A percentile compares a stretch with the other conserved stretches of the same genome.
phyloP scores from a whole-genome alignment of 768 basidiomycete genomes.

The Cystofilobasidium bisporidii region DNA sequence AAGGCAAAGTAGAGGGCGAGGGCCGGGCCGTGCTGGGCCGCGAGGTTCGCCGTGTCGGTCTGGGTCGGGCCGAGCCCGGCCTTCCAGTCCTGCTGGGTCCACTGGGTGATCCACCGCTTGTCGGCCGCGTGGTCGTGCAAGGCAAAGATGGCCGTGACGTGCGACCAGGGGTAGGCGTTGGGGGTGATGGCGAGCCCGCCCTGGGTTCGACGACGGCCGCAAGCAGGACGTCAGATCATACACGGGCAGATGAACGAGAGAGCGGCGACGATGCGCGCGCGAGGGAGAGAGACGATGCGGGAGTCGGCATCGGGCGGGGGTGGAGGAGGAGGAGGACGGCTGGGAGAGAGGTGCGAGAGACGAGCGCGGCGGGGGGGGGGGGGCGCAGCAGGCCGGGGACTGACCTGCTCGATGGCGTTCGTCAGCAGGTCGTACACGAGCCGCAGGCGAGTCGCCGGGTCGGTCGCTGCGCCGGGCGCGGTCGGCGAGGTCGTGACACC shows the following conservation, averaged over 20 bases:
- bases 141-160: constrained; percentile 53
- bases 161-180: constrained; percentile 23
- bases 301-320: too few species aligned
- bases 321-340: too few species aligned
- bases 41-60: constrained; percentile 57
- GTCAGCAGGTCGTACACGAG: constrained; percentile 64
- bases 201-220: background rate
- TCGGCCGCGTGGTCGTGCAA: constrained; percentile 79
- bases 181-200: constrained; percentile 24
- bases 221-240: too few species aligned
- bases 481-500: constrained; percentile 45
- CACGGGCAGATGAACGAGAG: background rate
- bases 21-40: constrained; percentile 45
- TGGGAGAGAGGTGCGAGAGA: background rate
- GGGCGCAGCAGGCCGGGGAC: background rate
- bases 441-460: constrained; percentile 69
- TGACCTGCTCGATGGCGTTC: constrained; percentile 21
- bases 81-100: constrained; percentile 49
- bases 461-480: constrained; percentile 44
- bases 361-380: background rate
- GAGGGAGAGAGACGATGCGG: too few species aligned
- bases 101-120: constrained; percentile 62
- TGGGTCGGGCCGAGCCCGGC: constrained; percentile 45
- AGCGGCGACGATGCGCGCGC: too few species aligned
- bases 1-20: constrained; percentile 64